These are phyloP conservation scores for Colletotrichum brevisporum DNA, from an alignment of 2,329 filamentous ascomycete genomes.

Conservation along the genomic window DNA sequence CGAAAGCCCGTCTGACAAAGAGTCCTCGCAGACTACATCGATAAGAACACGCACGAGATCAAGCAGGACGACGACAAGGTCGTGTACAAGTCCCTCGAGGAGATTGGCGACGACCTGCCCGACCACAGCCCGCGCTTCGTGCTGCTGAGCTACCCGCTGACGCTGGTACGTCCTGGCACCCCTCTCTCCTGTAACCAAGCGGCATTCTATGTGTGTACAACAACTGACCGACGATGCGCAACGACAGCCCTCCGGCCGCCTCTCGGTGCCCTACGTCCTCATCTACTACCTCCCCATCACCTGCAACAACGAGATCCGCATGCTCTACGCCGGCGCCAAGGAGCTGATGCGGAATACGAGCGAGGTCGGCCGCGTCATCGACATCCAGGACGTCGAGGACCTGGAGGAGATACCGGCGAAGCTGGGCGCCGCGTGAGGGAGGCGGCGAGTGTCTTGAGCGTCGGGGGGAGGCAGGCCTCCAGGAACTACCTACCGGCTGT, in stretches of 20 bases:
- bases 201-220: neutral
- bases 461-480: neutral
- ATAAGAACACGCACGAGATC: constrained; percentile 92
- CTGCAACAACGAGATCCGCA: constrained; percentile 87
- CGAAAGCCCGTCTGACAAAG: neutral
- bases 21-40: constrained; percentile 81
- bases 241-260: constrained; percentile 81
- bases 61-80: constrained; percentile 81
- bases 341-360: constrained; percentile 95
- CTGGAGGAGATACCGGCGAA: constrained; percentile 84
- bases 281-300: constrained; percentile 95
- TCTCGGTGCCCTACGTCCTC: constrained; percentile 93
- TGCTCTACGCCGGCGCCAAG: constrained; percentile 96
- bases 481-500: neutral
- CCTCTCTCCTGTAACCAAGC: neutral
- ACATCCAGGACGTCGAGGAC: constrained; percentile 86
- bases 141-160: constrained; percentile 91
- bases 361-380: constrained; percentile 89
- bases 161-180: constrained; percentile 71
- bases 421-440: constrained; percentile 54
- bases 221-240: neutral
- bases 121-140: constrained; percentile 93
- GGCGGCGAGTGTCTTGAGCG: neutral
- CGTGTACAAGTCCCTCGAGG: constrained; percentile 85
- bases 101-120: constrained; percentile 89